Base-by-base conservation (phyloP, 2,329 filamentous ascomycete genomes). In the Sphaerulina vaccinii region DNA sequence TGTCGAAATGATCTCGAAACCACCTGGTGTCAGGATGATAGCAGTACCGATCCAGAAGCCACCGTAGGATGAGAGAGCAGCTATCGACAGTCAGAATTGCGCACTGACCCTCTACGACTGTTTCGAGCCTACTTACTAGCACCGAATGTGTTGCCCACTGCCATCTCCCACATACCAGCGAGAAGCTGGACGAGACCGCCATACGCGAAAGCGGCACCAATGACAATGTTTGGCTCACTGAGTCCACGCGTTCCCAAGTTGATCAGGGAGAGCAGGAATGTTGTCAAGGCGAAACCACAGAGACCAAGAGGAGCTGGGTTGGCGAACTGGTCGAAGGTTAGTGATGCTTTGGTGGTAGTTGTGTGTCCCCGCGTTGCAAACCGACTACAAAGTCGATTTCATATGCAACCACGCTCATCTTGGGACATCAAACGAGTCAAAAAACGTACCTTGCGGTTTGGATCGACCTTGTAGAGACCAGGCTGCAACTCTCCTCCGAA, bases 251-350 rank as follows among this genome's bases (percentile, higher is more conserved):
- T 76, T 27, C 71, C 70, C 57, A 78, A 59, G 59, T 78, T 78
- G 68, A 78, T 75, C 42, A 73, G 62, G 4, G 74, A 76, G 47
- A 86, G 74, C 11, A 82, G 75, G 63, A 86, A 84, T 8, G 82
- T 85, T 8, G 83, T 85, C 57, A 83, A 65, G n/a, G 82, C 81
- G 69, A 86, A 86, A 70, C 79, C 81, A 44, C 80, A 77, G 40
- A 84, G 74, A 50, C 81, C 81, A 18, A 84, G 73, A 8, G 81
- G 81, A 52, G 80, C 80, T 40, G 81, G 81, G 66, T 84, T 83
- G 65, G 75, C 81, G 62, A 81, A 74, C 55, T n/a, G 22, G 11
- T 23, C 39, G 35, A 13, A 29, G 27, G 27, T 29, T 29, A 29
- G 27, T 13, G 27, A 13, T 29, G 27, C 13, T 13, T 29, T 29